phyloP scores from a whole-genome alignment of 495 filamentous ascomycete genomes.

The Monascus purpureus region DNA sequence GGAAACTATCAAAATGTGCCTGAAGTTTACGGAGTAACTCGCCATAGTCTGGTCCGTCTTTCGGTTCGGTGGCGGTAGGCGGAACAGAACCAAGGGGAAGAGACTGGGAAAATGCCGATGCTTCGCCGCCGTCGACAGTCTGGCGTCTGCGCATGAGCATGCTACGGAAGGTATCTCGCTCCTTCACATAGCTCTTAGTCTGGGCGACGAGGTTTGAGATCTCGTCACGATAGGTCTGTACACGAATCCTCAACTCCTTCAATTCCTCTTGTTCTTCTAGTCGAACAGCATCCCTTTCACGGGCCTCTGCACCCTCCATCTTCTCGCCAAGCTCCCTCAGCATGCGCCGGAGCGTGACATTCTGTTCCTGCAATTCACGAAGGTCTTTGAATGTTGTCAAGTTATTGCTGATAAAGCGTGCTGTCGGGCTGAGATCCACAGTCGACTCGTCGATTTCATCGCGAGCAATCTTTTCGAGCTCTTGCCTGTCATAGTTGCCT shows the following conservation, averaged over 20 bases:
- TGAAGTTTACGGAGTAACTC: conserved; percentile 73
- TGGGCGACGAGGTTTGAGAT: conserved; percentile 62
- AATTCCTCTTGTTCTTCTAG: conserved; percentile 62
- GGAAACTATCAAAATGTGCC: conserved; percentile 76
- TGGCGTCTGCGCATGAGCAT: conserved; percentile 71
- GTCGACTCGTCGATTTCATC: conserved; percentile 44
- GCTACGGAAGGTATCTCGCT: conserved; percentile 92
- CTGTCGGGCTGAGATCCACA: conserved; percentile 57
- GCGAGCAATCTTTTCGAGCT: conserved; percentile 59
- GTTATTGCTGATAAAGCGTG: conserved; percentile 72
- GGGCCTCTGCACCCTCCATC: conserved; percentile 83
- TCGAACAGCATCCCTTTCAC: conserved; percentile 50
- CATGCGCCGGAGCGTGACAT: conserved; percentile 65
- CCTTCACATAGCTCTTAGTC: conserved; percentile 82
- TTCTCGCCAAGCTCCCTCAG: conserved; percentile 70
- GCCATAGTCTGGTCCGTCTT: conserved; percentile 45
- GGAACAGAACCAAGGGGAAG: conserved; percentile 31
- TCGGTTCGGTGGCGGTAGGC: conserved; percentile 24
- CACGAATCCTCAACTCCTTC: conserved; percentile 49
- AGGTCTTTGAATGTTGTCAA: conserved; percentile 74
- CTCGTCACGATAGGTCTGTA: conserved; percentile 53
- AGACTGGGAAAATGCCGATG: conserved; percentile 52
- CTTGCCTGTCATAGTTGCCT: conserved; percentile 50
- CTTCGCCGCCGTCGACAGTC: conserved; percentile 37
- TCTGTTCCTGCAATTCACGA: conserved; percentile 76